Evolutionary conservation across 306 rosid genomes (phyloP).

Genomic region (Nissolia schottii): DNA sequence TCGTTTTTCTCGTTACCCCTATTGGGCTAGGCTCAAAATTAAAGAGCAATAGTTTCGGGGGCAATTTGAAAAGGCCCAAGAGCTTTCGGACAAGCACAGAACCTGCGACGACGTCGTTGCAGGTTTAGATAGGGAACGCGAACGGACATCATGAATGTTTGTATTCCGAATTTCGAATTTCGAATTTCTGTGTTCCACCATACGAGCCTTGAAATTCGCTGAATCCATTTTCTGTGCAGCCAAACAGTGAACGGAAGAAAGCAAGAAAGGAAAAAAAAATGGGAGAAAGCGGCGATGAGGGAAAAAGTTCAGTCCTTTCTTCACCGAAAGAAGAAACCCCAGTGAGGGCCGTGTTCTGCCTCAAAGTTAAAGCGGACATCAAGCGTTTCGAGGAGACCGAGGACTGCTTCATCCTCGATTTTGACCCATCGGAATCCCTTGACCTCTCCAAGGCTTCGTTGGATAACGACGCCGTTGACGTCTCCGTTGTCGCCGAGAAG

Average conservation of each 20-base stretch:
- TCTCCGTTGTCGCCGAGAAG: conserved; percentile 47
- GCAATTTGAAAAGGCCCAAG: background rate
- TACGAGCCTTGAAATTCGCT: background rate
- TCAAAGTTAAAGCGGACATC: conserved; percentile 35
- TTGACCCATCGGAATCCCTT: conserved; percentile 40
- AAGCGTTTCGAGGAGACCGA: conserved; percentile 52
- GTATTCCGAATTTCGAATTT: background rate
- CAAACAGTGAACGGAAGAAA: background rate
- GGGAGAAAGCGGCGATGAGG: background rate
- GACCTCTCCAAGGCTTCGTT: conserved; percentile 24
- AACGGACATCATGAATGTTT: background rate
- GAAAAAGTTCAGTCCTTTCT: background rate
- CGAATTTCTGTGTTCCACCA: background rate
- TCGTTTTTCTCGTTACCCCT: background rate
- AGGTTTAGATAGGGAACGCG: background rate
- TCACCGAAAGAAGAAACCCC: conserved; percentile 31
- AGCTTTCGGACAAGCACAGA: background rate
- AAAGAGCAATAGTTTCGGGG: background rate
- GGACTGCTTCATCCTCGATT: conserved; percentile 66
- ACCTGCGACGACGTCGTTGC: background rate
- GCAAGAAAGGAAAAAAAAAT: background rate
- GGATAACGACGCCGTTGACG: conserved; percentile 3
- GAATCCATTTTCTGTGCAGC: background rate
- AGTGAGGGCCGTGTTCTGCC: conserved; percentile 23
- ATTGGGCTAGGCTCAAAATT: background rate